Evolutionary conservation across 1,139 yeast species (phyloP), one percentile per base, ranked within the genome.

Genomic region (Pichia sp.): DNA sequence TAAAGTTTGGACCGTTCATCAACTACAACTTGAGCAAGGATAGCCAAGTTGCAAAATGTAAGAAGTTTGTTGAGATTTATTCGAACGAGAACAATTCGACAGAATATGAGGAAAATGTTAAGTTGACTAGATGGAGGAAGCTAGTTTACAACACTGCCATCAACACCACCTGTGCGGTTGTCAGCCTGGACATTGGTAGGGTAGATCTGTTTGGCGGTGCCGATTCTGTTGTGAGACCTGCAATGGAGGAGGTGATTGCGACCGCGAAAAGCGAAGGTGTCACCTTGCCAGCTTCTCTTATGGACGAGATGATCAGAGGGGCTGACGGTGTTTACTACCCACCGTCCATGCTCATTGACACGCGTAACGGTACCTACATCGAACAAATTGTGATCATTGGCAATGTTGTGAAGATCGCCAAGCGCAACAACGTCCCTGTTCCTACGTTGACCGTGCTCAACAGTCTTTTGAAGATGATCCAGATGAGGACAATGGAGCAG

Each of bases 311-410:
- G 60, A 46, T 56, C 16, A 47, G 52, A 41, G 51, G 50, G 6
- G 59, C 52, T 31, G 54, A 55, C 32, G 59, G 56, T 40, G 59
- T 55, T 15, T 58, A 55, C 41, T 58, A 57, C 32, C 52, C 61
- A 16, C 61, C 61, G 6, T 57, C 60, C 1, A 58, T 58, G 61
- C 40, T 81, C 61, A 82, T 87, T n/a, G 95, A 86, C 67, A 74
- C 78, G 40, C 76, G 85, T 54, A 84, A 85, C 68, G 81, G 82
- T 26, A 85, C 84, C 62, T 82, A 82, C 54, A 75, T 85, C 66
- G 95, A 87, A 68, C 70, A 83, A 50, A 90, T 85, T 64, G 82
- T 81, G 29, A 83, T 87, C 57, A 72, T 87, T 55, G 90, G 93
- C 1, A 86, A 84, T 64, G 89, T 92, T 0, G 70, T 87, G 59